A percentile compares a stretch with the other conserved stretches of the same genome.
Evolutionary conservation across 2,329 filamentous ascomycete genomes (phyloP).

Genomic region (Trichoderma cornu-damae): DNA sequence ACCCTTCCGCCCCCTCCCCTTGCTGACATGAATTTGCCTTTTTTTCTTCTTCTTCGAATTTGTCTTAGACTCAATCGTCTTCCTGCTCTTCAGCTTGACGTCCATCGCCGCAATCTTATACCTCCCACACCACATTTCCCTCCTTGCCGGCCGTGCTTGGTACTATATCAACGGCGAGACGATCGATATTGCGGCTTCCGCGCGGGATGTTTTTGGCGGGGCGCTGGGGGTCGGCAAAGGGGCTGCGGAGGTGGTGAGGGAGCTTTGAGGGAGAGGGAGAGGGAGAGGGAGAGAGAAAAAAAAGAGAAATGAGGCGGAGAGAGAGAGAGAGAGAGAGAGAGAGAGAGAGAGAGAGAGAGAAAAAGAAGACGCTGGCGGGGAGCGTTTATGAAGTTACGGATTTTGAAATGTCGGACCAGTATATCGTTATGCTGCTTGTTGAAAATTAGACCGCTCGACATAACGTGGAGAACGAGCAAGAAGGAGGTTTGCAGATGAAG

Average conservation of each 20-base stretch:
- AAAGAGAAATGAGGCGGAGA: too few relatives aligned
- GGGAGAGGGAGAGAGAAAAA: background rate
- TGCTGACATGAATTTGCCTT: background rate
- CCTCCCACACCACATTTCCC: constrained; percentile 82
- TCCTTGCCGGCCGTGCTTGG: constrained; percentile 78
- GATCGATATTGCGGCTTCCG: constrained; percentile 41
- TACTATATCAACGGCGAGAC: constrained; percentile 92
- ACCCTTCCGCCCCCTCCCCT: too few relatives aligned
- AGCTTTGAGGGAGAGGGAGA: constrained; percentile 29
- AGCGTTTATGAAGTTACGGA: background rate
- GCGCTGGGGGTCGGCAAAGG: constrained; percentile 21
- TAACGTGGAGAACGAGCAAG: background rate
- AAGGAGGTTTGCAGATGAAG: background rate
- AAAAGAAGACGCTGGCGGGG: background rate
- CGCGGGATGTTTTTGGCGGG: constrained; percentile 30
- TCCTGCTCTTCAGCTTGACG: constrained; percentile 82
- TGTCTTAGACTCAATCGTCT: constrained; percentile 81
- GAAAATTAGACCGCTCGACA: background rate
- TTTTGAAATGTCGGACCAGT: too few relatives aligned
- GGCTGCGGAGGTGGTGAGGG: constrained; percentile 27
- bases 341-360: too few relatives aligned
- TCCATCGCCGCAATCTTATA: constrained; percentile 85
- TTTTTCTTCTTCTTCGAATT: too few relatives aligned
- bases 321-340: too few relatives aligned
- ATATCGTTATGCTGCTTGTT: background rate